Base-by-base conservation (phyloP, 2,329 filamentous ascomycete genomes). In the Metarhizium rileyi region DNA sequence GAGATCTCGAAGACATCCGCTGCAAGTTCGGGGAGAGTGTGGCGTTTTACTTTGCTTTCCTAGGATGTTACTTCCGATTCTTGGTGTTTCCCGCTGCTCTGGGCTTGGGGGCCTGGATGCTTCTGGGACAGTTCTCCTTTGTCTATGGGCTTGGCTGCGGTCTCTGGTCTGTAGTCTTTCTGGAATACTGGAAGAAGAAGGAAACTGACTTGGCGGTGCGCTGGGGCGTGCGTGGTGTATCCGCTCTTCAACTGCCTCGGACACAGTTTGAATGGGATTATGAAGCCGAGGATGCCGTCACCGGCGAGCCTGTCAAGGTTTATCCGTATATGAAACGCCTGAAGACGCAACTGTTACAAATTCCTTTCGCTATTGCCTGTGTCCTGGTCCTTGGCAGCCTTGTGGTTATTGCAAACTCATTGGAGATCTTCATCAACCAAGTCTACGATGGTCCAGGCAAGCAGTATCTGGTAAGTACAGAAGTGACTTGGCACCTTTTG, bases 181-280 rank as follows among this genome's bases (percentile, higher is more conserved):
- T 95, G 50, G 91, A 97, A 64, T 95, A 87, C 67, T 97, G 91
- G 91, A 95, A 94, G 70, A 86, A 91, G 59, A 88, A 94, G 65
- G 89, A 97, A 66, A 74, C 83, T 1, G 90, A 97, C 61, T 74
- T 97, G 7, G 84, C 85, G 8, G 81, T 95, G 16, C 81, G 88
- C 58, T 97, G 91, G 91, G 86, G 87, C 14, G 90, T 95, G 3
- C 83, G 86, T 46, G 86, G 87, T 6, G 90, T 95, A 1, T 90
- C 87, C 4, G 78, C 74, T 46, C 88, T 96, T 48, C 87, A 95
- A 60, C 80, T 80, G 41, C 86, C 84, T 56, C 78, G 90, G 44
- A 77, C 80, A 33, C 79, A 91, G 59, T 97, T 95, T 66, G 69
- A 80, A 56, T 87, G 87, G 68, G 89, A 95, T 49, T 81, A 82